Percentiles rank a stretch among this genome's conserved stretches.
These are phyloP conservation scores for Syncephalastrum contaminatum DNA, from an alignment of 371 early-diverging fungal species.

Conservation along the genomic window DNA sequence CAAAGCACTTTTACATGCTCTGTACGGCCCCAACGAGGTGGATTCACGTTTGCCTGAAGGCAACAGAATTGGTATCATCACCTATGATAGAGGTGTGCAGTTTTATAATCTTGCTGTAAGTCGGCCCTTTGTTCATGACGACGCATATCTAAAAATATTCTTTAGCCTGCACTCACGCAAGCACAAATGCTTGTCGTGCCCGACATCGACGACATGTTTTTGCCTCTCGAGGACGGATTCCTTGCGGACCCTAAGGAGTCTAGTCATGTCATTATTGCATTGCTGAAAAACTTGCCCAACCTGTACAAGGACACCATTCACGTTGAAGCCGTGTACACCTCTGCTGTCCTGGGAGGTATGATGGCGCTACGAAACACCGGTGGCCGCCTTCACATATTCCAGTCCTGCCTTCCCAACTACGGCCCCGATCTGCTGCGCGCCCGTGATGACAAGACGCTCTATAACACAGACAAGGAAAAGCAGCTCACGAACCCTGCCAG, in stretches of 20 bases:
- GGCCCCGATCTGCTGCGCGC: constrained; percentile 85
- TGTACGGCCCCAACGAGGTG: constrained; percentile 61
- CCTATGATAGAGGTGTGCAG: constrained; percentile 88
- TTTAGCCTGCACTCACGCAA: constrained; percentile 71
- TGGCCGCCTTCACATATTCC: constrained; percentile 87
- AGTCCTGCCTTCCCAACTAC: constrained; percentile 84
- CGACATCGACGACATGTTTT: constrained; percentile 91
- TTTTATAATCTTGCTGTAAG: constrained; percentile 90
- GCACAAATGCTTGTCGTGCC: constrained; percentile 97
- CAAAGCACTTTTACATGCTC: constrained; percentile 66
- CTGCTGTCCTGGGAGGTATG: constrained; percentile 81
- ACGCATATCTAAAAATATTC: not conserved
- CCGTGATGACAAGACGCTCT: constrained; percentile 85
- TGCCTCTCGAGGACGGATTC: constrained; percentile 90
- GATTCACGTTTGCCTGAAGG: constrained; percentile 35
- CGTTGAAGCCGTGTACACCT: constrained; percentile 82
- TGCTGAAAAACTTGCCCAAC: constrained; percentile 79
- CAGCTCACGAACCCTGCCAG: constrained; percentile 80
- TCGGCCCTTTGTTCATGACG: not conserved
- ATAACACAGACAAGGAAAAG: constrained; percentile 92
- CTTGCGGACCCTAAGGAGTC: constrained; percentile 84
- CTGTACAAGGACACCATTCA: constrained; percentile 82
- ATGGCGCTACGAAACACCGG: constrained; percentile 75
- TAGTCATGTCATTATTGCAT: constrained; percentile 73
- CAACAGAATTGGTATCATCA: constrained; percentile 82